phyloP scores from a whole-genome alignment of 306 rosid genomes.

The Erythrophleum fordii region DNA sequence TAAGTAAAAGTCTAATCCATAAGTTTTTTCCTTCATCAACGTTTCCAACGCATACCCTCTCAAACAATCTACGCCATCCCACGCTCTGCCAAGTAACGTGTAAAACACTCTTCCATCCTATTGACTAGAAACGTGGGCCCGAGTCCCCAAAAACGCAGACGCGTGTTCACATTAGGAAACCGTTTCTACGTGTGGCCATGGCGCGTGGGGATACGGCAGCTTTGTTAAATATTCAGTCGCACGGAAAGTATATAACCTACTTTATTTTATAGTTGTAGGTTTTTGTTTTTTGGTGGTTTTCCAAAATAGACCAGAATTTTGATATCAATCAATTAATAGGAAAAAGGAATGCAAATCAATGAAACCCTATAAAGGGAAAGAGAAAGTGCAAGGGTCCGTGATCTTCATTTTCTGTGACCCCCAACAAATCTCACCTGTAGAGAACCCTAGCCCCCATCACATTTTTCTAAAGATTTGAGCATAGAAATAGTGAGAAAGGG shows the following conservation, averaged over 20 bases:
- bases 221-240: neutral
- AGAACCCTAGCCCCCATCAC: constrained; percentile 52
- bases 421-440: constrained; percentile 46
- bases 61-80: neutral
- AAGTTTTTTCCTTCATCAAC: neutral
- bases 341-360: constrained; percentile 11
- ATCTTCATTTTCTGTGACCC: constrained; percentile 43
- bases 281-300: neutral
- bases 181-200: neutral
- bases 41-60: neutral
- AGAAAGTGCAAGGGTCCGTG: constrained; percentile 31
- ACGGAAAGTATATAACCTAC: constrained; percentile 6
- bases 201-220: neutral
- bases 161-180: neutral
- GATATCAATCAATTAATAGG: constrained; percentile 13
- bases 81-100: neutral
- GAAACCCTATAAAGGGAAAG: neutral
- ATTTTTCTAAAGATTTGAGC: neutral
- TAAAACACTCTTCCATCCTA: neutral
- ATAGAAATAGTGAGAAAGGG: constrained; percentile 1
- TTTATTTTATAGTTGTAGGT: neutral
- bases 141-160: neutral
- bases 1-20: too few relatives aligned
- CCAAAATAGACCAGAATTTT: constrained; percentile 25
- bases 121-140: neutral